Percentiles rank a stretch among this genome's conserved stretches.
phyloP scores from a whole-genome alignment of 2,329 filamentous ascomycete genomes.

The Parasarocladium wereldwijsianum region DNA sequence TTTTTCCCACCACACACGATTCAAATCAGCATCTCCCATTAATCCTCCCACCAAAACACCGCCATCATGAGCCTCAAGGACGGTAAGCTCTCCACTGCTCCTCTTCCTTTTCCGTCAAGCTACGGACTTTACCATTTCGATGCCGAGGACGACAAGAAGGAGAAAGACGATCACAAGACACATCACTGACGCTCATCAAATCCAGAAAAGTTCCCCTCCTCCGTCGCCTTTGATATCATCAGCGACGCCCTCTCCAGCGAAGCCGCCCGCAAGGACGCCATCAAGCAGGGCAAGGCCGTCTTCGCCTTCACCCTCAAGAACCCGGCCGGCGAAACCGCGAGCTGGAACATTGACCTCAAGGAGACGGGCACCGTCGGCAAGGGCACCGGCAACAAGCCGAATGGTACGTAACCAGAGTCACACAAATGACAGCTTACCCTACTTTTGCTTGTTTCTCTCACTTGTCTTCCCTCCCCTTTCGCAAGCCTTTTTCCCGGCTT shows the following conservation, averaged over 20 bases:
- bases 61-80: constrained; percentile 58
- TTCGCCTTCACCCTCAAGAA: constrained; percentile 94
- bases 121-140: not conserved
- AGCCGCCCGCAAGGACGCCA: constrained; percentile 67
- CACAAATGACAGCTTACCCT: not conserved
- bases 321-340: constrained; percentile 58
- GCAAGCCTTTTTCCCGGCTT: not conserved
- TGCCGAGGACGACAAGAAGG: not conserved
- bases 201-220: constrained; percentile 73
- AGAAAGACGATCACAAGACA: constrained; percentile 1
- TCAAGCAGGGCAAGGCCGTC: constrained; percentile 76
- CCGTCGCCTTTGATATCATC: constrained; percentile 83
- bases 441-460: not conserved
- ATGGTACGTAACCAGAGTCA: constrained; percentile 40
- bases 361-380: constrained; percentile 69
- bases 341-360: constrained; percentile 95
- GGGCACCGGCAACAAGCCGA: constrained; percentile 67
- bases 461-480: not conserved
- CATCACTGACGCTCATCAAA: constrained; percentile 1
- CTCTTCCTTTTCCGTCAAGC: not conserved
- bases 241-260: constrained; percentile 55
- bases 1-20: too few relatives aligned
- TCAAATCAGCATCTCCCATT: too few relatives aligned
- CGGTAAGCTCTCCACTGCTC: constrained; percentile 30
- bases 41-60: constrained; percentile 5